phyloP scores from a whole-genome alignment of 2,329 filamentous ascomycete species.

The Arthrinium phaeospermum region DNA sequence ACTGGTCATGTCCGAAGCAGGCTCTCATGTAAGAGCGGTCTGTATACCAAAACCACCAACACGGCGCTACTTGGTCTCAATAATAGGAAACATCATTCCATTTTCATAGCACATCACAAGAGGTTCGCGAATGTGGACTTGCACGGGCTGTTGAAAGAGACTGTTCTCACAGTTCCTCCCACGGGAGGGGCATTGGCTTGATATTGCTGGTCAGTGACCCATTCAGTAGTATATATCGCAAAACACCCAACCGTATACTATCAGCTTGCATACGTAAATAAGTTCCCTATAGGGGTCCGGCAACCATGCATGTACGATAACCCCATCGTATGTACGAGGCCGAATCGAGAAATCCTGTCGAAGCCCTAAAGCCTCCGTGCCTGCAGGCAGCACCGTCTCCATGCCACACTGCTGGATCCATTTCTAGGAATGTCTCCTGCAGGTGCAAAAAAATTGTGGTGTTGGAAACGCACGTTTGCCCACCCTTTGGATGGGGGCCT shows the following conservation, averaged over 20 bases:
- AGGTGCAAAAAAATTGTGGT: conserved; percentile 4
- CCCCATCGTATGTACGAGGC: background rate
- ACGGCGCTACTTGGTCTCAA: too few relatives aligned
- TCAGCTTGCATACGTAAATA: background rate
- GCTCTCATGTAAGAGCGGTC: background rate
- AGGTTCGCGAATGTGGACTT: background rate
- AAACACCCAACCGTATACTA: background rate
- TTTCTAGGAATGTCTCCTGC: background rate
- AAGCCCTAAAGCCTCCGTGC: conserved; percentile 6
- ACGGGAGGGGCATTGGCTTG: background rate
- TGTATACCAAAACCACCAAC: background rate
- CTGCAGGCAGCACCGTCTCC: conserved; percentile 1
- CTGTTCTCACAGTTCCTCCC: background rate
- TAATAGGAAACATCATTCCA: background rate
- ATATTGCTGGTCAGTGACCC: background rate
- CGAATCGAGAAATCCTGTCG: conserved; percentile 5
- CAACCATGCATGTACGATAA: background rate
- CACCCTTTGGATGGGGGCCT: conserved; percentile 3
- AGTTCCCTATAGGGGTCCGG: background rate
- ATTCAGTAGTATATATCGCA: background rate
- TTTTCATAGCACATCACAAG: background rate
- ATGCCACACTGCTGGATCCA: background rate
- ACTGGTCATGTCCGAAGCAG: background rate
- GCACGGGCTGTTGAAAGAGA: too few relatives aligned
- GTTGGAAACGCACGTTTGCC: conserved; percentile 10